Evolutionary conservation across 768 basidiomycete species (phyloP).

Genomic region (Boletales sp.): DNA sequence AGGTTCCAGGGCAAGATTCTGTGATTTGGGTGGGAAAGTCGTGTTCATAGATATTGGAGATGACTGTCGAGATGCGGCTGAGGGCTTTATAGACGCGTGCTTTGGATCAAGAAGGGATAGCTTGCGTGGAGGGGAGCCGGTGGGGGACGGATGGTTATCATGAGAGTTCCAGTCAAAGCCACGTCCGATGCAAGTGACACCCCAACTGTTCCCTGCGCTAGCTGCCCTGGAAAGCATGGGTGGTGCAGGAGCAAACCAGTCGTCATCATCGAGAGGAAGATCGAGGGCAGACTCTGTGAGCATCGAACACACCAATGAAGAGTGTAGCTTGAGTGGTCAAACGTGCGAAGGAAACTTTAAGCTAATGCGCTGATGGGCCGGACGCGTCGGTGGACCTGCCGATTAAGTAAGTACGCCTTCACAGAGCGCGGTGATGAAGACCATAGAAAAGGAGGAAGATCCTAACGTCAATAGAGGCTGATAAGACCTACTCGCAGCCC

Average conservation of each 20-base stretch:
- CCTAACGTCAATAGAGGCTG: background rate
- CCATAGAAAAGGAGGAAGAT: background rate
- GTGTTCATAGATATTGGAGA: slow-evolving; percentile 13
- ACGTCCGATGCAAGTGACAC: slow-evolving; percentile 79
- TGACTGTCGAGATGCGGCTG: slow-evolving; percentile 9
- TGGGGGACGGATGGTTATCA: slow-evolving; percentile 27
- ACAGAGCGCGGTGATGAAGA: slow-evolving; percentile 6
- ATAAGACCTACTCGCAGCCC: background rate
- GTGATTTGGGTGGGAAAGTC: slow-evolving; percentile 26
- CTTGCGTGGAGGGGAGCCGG: slow-evolving; percentile 5
- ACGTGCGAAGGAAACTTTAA: background rate
- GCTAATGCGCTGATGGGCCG: background rate
- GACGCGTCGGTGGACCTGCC: background rate
- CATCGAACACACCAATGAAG: slow-evolving; percentile 35
- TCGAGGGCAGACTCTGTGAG: slow-evolving; percentile 58
- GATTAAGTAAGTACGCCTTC: slow-evolving; percentile 8
- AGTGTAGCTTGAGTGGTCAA: background rate
- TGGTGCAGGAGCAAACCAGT: slow-evolving; percentile 56
- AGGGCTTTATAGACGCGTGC: slow-evolving; percentile 4
- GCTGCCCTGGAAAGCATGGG: slow-evolving; percentile 56
- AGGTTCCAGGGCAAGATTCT: slow-evolving; percentile 19
- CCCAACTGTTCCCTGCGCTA: slow-evolving; percentile 77
- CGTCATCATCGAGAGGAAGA: slow-evolving; percentile 65
- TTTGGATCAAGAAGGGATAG: slow-evolving; percentile 13
- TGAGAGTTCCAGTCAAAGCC: slow-evolving; percentile 72